A percentile compares a stretch with the other conserved stretches of the same genome.
These are phyloP conservation scores for Russula brevipes DNA, from an alignment of 768 basidiomycete species.

Conservation along the genomic window DNA sequence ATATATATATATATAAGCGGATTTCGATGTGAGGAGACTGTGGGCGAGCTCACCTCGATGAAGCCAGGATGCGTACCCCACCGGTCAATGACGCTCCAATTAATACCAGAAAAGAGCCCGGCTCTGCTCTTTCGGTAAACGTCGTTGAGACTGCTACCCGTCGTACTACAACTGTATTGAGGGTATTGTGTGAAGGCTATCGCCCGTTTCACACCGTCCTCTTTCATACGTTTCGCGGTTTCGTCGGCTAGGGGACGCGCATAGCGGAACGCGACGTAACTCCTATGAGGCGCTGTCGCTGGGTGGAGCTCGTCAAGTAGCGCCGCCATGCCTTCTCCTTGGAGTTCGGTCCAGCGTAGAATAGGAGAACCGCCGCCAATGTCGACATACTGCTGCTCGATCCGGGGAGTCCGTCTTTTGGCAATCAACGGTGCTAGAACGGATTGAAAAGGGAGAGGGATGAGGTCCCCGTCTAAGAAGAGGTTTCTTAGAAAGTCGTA, in stretches of 20 bases:
- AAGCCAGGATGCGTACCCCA: conserved; percentile 97
- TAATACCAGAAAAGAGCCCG: conserved; percentile 60
- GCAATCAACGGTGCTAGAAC: conserved; percentile 87
- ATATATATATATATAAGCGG: not conserved
- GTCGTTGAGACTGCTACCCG: conserved; percentile 95
- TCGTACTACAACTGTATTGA: conserved; percentile 97
- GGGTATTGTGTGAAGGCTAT: conserved; percentile 98
- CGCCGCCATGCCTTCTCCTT: conserved; percentile 85
- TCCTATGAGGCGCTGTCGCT: conserved; percentile 88
- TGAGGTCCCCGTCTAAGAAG: conserved; percentile 89
- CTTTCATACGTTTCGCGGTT: conserved; percentile 76
- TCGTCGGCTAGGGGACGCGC: conserved; percentile 83
- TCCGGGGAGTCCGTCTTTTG: conserved; percentile 79
- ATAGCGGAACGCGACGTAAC: conserved; percentile 95
- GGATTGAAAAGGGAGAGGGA: conserved; percentile 90
- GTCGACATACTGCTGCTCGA: conserved; percentile 88
- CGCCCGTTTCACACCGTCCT: conserved; percentile 86
- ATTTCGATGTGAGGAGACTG: not conserved
- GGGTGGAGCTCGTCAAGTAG: conserved; percentile 95
- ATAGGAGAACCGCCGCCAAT: conserved; percentile 99
- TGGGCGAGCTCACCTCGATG: conserved; percentile 64
- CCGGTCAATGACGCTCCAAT: conserved; percentile 97
- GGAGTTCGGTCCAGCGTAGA: conserved; percentile 77
- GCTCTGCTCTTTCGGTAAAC: conserved; percentile 62
- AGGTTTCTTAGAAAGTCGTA: conserved; percentile 88